Evolutionary conservation across 768 basidiomycete genomes (phyloP), one percentile per base, ranked within the genome.

Genomic region (Phanerodontia chrysosporium): DNA sequence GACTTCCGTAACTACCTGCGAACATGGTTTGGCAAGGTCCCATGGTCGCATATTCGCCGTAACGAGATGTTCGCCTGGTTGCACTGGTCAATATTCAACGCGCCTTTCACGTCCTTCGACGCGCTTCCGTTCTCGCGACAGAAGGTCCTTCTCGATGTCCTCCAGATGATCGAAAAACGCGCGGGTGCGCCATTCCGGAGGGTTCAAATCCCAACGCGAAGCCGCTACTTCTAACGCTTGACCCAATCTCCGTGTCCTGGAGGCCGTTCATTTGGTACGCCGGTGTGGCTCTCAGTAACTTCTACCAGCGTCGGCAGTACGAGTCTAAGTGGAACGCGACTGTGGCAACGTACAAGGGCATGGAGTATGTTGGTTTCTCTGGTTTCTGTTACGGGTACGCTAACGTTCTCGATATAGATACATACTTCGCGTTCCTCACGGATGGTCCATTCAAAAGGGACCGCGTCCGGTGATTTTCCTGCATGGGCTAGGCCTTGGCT

Each of bases 401-500:
- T 29, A 13, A 52, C 39, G 32, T 27, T 49, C 12, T 56, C 25
- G 35, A 6, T 39, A 18, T 59, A 91, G 89, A 66, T 95, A 93
- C 69, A 76, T 94, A 25, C 70, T 94, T 22, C 84, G 89, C 45
- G 75, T 86, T 35, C 94, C 95, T 1, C 65, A 73, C 8, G 70
- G 75, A 14, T 94, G 92, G 91, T 76, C 85, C 46, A 71, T 83
- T 2, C 69, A 70, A 18, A 77, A 69, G 42, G 85, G 82, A 25
- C 79, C 78, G 29, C 80, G 83, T 44, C 95, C 95, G 0, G 72
- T 95, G 36, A 80, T 97, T 16, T 92, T 95, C 68, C 70, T 93
- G 36, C 94, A 97, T 66, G 95, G 95, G 2, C 83, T 98, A 1
- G 95, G 95, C 10, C 79, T 95, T 51, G 94, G 94, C 2, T 71